phyloP scores from a whole-genome alignment of 108 stramenopile species.

The Fragilaria radians region DNA sequence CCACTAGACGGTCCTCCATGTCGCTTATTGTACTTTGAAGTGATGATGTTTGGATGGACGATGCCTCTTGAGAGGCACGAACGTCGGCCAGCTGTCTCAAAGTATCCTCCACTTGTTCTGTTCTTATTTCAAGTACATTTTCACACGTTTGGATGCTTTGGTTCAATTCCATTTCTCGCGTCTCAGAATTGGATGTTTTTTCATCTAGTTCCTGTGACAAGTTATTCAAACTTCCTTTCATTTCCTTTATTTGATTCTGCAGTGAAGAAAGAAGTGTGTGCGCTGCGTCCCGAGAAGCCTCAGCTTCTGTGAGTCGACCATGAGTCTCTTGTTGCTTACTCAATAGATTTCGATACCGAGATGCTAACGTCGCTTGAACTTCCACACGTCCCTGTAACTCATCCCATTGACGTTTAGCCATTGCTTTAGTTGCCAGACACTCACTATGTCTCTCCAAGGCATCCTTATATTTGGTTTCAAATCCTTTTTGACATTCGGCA shows the following conservation, averaged over 20 bases:
- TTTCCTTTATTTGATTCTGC: neutral
- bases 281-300: neutral
- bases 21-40: neutral
- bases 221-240: neutral
- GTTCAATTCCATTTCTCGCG: neutral
- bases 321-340: constrained; percentile 1
- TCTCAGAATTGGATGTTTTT: neutral
- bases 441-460: neutral
- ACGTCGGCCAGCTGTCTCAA: neutral
- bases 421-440: neutral
- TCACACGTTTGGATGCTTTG: neutral
- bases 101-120: neutral
- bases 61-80: neutral
- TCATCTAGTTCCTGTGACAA: neutral
- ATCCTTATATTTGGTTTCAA: neutral
- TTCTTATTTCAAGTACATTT: neutral
- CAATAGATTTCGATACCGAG: neutral
- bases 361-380: neutral
- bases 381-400: neutral
- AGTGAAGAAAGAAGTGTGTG: neutral
- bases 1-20: neutral
- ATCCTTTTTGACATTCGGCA: neutral
- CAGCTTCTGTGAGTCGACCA: neutral
- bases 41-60: neutral
- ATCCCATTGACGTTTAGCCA: neutral